Conservation (phyloP, 208 protist species). For the Crithidia sp. region DNA sequence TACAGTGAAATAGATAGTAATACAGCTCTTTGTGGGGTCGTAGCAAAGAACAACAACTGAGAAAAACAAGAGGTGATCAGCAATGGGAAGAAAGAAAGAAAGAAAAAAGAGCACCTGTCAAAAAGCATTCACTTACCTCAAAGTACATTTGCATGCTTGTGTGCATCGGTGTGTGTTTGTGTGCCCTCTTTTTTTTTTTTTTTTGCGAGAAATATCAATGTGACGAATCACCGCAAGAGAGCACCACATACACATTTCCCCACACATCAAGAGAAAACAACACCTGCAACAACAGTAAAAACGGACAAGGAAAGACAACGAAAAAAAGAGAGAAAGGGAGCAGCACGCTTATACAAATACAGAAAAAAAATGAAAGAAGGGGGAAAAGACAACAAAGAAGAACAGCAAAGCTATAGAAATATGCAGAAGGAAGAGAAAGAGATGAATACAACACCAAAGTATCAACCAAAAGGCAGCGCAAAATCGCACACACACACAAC, state of each 20-base stretch:
- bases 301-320: neutral
- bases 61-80: neutral
- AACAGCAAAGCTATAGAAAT: conserved; percentile 24
- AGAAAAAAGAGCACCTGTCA: neutral
- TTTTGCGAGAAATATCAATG: no score
- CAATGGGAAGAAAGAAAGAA: neutral
- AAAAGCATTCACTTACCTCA: no score
- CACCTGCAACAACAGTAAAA: neutral
- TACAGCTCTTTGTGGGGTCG: no score
- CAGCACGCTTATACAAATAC: neutral
- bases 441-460: conserved; percentile 9
- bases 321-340: neutral
- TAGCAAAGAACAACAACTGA: neutral
- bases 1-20: no score
- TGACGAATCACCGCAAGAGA: no score
- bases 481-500: no score
- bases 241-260: neutral
- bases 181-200: no score
- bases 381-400: conserved; percentile 22
- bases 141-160: no score
- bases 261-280: neutral
- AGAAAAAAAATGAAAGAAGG: conserved; percentile 8
- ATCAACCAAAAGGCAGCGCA: neutral
- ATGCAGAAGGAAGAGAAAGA: conserved; percentile 1
- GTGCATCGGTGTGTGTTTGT: no score